phyloP scores from a whole-genome alignment of 176 grass and related monocot genomes.

The Carex littledalei region DNA sequence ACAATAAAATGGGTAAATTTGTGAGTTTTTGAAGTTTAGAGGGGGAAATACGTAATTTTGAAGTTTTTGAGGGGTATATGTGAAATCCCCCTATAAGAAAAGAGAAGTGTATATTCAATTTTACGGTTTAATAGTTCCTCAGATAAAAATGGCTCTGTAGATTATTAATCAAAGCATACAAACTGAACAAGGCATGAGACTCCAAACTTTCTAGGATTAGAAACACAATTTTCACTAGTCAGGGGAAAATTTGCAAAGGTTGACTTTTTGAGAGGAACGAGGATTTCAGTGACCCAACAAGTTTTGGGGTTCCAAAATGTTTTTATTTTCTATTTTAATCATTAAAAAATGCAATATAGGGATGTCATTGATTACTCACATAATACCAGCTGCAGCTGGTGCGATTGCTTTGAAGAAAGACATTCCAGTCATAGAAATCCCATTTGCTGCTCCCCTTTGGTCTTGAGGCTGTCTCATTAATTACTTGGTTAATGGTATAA shows the following conservation, averaged over 20 bases:
- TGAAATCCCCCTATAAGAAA: no score
- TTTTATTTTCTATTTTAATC: background rate
- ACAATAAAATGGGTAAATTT: no score
- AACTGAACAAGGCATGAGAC: no score
- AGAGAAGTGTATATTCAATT: background rate
- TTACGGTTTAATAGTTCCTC: background rate
- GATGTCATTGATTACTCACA: conserved; percentile 40
- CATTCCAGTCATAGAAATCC: conserved; percentile 62
- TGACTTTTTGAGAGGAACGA: background rate
- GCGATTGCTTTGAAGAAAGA: conserved; percentile 73
- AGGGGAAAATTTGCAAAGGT: no score
- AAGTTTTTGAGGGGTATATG: no score
- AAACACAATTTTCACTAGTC: no score
- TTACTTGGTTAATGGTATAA: background rate
- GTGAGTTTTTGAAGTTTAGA: no score
- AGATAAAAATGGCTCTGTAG: background rate
- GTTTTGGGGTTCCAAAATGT: background rate
- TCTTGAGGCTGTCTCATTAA: conserved; percentile 44
- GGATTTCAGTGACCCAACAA: background rate
- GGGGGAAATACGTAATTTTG: no score
- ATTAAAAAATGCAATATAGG: background rate
- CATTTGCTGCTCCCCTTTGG: conserved; percentile 88
- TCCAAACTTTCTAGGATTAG: no score
- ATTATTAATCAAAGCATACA: no score
- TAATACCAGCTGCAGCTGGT: conserved; percentile 48